Evolutionary conservation across 129 eudicot species (phyloP), one percentile per base, ranked within the genome.

Genomic region (Tagetes erecta): DNA sequence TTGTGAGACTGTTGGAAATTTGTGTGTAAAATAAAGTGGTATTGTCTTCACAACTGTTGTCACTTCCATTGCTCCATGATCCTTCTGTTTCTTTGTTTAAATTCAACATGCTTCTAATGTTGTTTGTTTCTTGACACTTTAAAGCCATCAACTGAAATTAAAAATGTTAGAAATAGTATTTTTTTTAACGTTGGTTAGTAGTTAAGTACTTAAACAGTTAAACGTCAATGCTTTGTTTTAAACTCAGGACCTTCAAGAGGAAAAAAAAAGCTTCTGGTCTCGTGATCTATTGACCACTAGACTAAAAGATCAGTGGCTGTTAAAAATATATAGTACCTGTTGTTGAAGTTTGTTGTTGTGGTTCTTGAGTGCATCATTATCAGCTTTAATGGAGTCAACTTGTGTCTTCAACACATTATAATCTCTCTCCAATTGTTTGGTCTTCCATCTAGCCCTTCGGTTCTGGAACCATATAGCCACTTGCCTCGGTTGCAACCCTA

Each of bases 11-110:
- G 70, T 58, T 81, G 47, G 80, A 82, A 62, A 81, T 70, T 34
- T 83, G 84, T 53, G 77, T 76, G 60, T 78, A 80, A 38, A 71
- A 49, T 38, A 80, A 52, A 3, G 63, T 52, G 50, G 0, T 71
- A 71, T 86, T 86, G 70, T 88, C 82, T 57, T 91, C 96, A 70
- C 89, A 86, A 70, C 87, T 86, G 69, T 83, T 83, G 8, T 91
- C 97, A 76, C 97, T 92, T 72, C 96, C 97, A 74, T 89, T 87
- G 87, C 97, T 92, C 97, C 96, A 92, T 5, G 88, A 86, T 65
- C 89, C 90, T 67, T 88, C 88, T 42, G 91, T 85, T 36, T 86
- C 93, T 82, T 82, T 86, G 85, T 87, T 92, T 62, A 87, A 85
- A 59, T 89, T 92, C 31, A 79, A 31, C 62, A 88, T 82, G 51